These are phyloP conservation scores for Chalara sp. DNA, from an alignment of 2,329 filamentous ascomycete species.

Conservation along the genomic window DNA sequence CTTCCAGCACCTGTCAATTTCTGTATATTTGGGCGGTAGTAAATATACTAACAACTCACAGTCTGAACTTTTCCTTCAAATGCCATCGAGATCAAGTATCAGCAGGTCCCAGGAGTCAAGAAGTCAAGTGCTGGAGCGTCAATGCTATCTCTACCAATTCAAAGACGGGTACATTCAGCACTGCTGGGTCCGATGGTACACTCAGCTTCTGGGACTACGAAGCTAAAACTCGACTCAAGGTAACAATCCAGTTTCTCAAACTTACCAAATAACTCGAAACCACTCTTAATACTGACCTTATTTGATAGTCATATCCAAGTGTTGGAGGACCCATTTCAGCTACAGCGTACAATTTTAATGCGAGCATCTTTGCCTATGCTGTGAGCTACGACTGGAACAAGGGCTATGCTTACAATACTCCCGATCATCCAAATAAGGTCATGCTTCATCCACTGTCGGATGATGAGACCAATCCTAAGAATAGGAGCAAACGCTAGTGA, in stretches of 20 bases:
- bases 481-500: neutral
- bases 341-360: slow-evolving; percentile 81
- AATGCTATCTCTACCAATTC: slow-evolving; percentile 97
- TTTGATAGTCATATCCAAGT: slow-evolving; percentile 52
- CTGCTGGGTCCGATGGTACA: slow-evolving; percentile 84
- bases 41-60: slow-evolving; percentile 21
- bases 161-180: slow-evolving; percentile 88
- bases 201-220: slow-evolving; percentile 95
- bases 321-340: slow-evolving; percentile 80
- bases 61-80: slow-evolving; percentile 94
- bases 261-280: too few species aligned
- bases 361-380: slow-evolving; percentile 77
- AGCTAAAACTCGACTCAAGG: slow-evolving; percentile 79
- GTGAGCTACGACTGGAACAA: slow-evolving; percentile 97
- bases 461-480: slow-evolving; percentile 47
- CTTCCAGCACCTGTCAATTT: too few species aligned
- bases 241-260: neutral
- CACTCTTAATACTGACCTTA: too few species aligned
- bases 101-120: slow-evolving; percentile 34
- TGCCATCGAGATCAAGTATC: slow-evolving; percentile 75
- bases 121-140: slow-evolving; percentile 81
- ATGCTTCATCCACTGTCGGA: slow-evolving; percentile 68
- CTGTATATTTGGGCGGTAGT: too few species aligned
- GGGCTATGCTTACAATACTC: slow-evolving; percentile 79
- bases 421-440: slow-evolving; percentile 65